Evolutionary conservation across 495 filamentous ascomycete genomes (phyloP), one percentile per base, ranked within the genome.

Genomic region (Annulohypoxylon bovei): DNA sequence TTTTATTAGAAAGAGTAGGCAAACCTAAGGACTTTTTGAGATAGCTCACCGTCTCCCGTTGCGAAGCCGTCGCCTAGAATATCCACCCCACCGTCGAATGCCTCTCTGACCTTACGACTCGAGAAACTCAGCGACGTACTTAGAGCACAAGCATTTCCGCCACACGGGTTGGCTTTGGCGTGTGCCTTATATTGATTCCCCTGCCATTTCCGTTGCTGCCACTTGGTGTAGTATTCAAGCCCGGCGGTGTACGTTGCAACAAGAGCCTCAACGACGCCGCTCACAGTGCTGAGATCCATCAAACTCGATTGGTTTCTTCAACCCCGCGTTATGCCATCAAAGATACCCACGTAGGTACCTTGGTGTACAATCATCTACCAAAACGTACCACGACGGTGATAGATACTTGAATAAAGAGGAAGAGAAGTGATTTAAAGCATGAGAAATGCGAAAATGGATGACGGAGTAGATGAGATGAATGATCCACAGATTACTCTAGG

Each of bases 21-120:
- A 8, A 25, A n/a, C 42, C 11, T 7, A 18, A 20, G 25, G 18
- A 37, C n/a, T n/a, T 22, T 39, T 32, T n/a, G 52, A 59, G 16
- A n/a, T n/a, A 64, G 54, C 76, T 65, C 56, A 82, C 80, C 77
- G 35, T 82, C 78, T 32, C 80, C 80, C 7, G 54, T 62, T 4
- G 73, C 58, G 55, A 79, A 82, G 1, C 76, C 75, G 9, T 70
- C 52, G 3, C 80, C 80, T 47, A 82, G 74, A 18, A 82, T 72
- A 18, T 79, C 77, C 4, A 67, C 76, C 33, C 71, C 79, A 7
- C 72, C 67, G 25, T 78, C 69, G 44, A 79, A 81, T 3, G 78
- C 70, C 6, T 79, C 78, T 40, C 47, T 68, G 44, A 82, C 78
- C 46, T 72, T 75, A 28, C 70, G 70, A 28, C 63, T 61, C 7